Evolutionary conservation across 1,139 yeast species (phyloP).

Genomic region (Torulaspora pretoriensis): DNA sequence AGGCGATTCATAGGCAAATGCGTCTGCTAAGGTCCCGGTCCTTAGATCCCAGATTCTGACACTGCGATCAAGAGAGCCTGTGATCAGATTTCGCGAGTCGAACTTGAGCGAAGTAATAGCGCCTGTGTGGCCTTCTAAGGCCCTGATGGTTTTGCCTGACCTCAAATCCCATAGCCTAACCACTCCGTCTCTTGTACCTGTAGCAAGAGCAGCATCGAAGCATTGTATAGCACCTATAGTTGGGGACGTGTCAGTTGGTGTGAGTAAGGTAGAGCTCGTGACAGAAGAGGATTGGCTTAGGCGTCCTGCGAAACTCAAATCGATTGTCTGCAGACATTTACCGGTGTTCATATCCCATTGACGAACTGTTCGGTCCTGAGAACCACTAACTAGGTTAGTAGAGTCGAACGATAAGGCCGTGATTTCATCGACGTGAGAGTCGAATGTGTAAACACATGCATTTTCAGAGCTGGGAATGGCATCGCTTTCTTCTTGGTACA

Average conservation of each 20-base stretch:
- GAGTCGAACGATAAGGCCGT: constrained; percentile 61
- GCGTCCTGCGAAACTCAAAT: constrained; percentile 28
- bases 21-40: constrained; percentile 57
- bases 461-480: constrained; percentile 15
- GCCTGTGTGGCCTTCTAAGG: constrained; percentile 65
- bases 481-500: constrained; percentile 31
- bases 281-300: constrained; percentile 11
- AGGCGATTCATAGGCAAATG: constrained; percentile 53
- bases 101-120: constrained; percentile 67
- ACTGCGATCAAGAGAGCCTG: constrained; percentile 63
- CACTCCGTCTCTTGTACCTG: constrained; percentile 72
- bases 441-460: constrained; percentile 46
- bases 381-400: constrained; percentile 66
- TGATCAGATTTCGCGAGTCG: constrained; percentile 57
- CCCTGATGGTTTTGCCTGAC: constrained; percentile 61
- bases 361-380: constrained; percentile 79
- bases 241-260: constrained; percentile 15
- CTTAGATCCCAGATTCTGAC: constrained; percentile 70
- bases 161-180: constrained; percentile 75
- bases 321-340: constrained; percentile 39
- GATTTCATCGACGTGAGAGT: constrained; percentile 60
- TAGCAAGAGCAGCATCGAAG: constrained; percentile 66
- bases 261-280: constrained; percentile 9
- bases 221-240: constrained; percentile 41
- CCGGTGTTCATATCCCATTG: constrained; percentile 90